A percentile compares a stretch with the other conserved stretches of the same genome.
phyloP scores from a whole-genome alignment of 2,329 filamentous ascomycete genomes.

The Paraconiothyrium brasiliense region DNA sequence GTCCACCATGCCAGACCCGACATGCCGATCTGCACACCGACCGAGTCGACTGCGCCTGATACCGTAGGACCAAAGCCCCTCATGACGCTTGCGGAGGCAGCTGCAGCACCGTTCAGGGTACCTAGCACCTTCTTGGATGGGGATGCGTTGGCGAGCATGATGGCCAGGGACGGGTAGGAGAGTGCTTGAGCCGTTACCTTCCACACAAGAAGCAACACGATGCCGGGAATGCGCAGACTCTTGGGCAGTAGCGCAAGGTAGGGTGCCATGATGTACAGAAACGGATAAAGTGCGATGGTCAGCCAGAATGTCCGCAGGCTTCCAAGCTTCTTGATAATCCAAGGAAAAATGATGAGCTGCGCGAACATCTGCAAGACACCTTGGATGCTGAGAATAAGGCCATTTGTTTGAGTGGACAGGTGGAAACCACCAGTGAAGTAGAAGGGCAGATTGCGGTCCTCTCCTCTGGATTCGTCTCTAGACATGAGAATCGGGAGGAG shows the following conservation, averaged over 20 bases:
- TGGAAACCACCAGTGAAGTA: conserved; percentile 89
- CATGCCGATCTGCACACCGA: conserved; percentile 81
- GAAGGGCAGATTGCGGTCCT: conserved; percentile 75
- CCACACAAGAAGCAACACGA: conserved; percentile 82
- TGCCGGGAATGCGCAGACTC: conserved; percentile 73
- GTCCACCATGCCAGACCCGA: conserved; percentile 95
- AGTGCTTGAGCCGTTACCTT: conserved; percentile 94
- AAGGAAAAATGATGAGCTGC: conserved; percentile 84
- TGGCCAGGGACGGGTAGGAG: conserved; percentile 88
- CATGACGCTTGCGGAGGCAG: conserved; percentile 88
- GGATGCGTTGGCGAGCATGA: conserved; percentile 88
- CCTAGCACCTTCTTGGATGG: conserved; percentile 86
- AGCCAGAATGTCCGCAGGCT: conserved; percentile 83
- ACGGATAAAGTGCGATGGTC: conserved; percentile 82
- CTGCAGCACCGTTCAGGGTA: conserved; percentile 90
- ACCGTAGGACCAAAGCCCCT: conserved; percentile 89
- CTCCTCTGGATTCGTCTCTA: conserved; percentile 64
- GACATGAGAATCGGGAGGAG: conserved; percentile 92
- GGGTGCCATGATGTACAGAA: conserved; percentile 86
- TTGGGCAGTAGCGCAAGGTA: conserved; percentile 88
- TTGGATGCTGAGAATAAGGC: conserved; percentile 86
- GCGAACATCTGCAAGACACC: conserved; percentile 89
- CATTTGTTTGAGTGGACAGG: conserved; percentile 83
- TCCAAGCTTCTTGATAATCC: conserved; percentile 77
- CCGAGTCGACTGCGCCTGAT: conserved; percentile 83